phyloP scores from a whole-genome alignment of 2,329 filamentous ascomycete species.

The Arachnomyces sp. region DNA sequence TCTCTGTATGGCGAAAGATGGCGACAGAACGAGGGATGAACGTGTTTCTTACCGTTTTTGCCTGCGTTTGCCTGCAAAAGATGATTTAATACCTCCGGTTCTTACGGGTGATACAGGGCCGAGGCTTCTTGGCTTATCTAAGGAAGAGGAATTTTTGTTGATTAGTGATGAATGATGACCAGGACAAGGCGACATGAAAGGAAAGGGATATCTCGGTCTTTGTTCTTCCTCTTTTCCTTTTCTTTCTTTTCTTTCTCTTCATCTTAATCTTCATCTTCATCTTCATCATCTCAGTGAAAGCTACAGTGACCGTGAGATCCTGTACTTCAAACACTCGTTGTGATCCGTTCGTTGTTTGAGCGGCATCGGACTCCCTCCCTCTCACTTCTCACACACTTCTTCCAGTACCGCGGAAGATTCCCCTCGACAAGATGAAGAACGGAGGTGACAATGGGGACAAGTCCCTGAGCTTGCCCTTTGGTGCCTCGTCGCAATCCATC shows the following conservation, averaged over 20 bases:
- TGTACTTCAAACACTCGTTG: conserved; percentile 13
- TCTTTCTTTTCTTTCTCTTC: conserved; percentile 14
- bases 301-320: conserved; percentile 10
- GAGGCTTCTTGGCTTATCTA: conserved; percentile 22
- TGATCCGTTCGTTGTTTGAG: neutral
- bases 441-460: no score
- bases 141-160: conserved; percentile 10
- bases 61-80: no score
- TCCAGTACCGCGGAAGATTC: no score
- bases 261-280: conserved; percentile 11
- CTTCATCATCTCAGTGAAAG: conserved; percentile 11
- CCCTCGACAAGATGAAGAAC: no score
- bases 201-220: neutral
- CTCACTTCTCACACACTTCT: no score
- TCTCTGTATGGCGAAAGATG: no score
- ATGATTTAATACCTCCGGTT: no score
- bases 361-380: neutral
- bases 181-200: no score
- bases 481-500: conserved; percentile 22
- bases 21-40: no score
- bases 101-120: conserved; percentile 16
- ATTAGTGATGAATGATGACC: no score
- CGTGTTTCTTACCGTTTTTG: no score
- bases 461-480: neutral
- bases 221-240: conserved; percentile 12